A percentile compares a stretch with the other conserved stretches of the same genome.
Conservation (phyloP, 1,284 basidiomycete species). For the Moniliophthora roreri region DNA sequence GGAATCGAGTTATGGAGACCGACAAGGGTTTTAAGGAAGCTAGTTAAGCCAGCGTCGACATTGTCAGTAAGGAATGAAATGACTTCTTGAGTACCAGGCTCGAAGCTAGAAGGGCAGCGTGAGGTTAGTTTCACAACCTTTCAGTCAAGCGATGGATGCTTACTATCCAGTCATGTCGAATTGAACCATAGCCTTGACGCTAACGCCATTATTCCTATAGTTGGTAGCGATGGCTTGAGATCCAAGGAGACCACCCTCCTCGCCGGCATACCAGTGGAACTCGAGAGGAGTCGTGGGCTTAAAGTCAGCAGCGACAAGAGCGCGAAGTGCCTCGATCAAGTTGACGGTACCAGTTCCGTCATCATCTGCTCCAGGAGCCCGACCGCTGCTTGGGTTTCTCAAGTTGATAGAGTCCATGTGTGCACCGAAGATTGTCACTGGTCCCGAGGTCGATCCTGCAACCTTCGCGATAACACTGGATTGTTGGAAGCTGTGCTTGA, state of each 20-base stretch:
- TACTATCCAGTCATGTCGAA: conserved; percentile 16
- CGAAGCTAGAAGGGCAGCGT: not conserved
- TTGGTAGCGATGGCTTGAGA: conserved; percentile 48
- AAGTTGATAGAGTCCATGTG: conserved; percentile 27
- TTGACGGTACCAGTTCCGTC: conserved; percentile 36
- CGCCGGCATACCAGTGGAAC: conserved; percentile 56
- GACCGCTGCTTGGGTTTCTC: conserved; percentile 11
- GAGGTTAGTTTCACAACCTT: not conserved
- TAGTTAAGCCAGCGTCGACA: not conserved
- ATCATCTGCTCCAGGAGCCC: conserved; percentile 37
- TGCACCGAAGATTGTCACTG: conserved; percentile 43
- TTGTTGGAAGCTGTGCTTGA: not conserved
- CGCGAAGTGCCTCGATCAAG: conserved; percentile 48
- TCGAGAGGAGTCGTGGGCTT: conserved; percentile 46
- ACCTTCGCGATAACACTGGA: not conserved
- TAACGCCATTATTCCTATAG: conserved; percentile 39
- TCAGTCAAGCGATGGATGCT: not conserved
- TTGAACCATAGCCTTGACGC: conserved; percentile 40
- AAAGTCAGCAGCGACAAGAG: conserved; percentile 42
- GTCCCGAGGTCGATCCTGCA: not conserved
- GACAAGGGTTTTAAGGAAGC: not conserved
- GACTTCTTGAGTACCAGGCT: not conserved
- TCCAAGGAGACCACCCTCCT: conserved; percentile 56
- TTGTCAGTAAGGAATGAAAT: not conserved
- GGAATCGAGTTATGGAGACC: not conserved